phyloP scores from a whole-genome alignment of 2,329 filamentous ascomycete species.

The Diaporthe ilicicola region DNA sequence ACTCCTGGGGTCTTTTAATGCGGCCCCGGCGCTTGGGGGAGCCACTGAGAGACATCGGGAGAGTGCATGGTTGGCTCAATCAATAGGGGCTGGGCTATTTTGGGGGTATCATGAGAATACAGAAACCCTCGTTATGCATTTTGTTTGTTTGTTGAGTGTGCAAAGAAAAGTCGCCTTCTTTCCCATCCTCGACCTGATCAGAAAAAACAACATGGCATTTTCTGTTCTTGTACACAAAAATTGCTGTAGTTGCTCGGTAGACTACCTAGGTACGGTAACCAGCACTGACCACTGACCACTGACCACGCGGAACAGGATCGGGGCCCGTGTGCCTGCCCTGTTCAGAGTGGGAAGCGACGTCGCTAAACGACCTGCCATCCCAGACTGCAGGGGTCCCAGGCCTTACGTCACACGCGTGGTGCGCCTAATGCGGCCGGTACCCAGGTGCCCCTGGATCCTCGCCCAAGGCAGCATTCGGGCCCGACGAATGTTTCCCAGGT shows the following conservation, averaged over 20 bases:
- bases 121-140: neutral
- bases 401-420: conserved; percentile 8
- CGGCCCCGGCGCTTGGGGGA: neutral
- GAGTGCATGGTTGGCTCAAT: neutral
- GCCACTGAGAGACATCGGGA: neutral
- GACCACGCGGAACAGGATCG: too few relatives aligned
- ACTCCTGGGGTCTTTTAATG: conserved; percentile 51
- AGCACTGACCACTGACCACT: too few relatives aligned
- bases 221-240: neutral
- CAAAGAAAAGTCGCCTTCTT: neutral
- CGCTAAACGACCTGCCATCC: neutral
- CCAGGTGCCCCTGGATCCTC: neutral
- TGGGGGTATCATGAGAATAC: neutral
- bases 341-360: neutral
- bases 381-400: conserved; percentile 3
- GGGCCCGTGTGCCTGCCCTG: neutral
- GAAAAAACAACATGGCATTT: neutral
- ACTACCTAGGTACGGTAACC: too few relatives aligned
- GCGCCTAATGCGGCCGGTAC: neutral
- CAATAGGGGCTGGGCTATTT: neutral
- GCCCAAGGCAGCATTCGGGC: neutral
- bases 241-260: too few relatives aligned
- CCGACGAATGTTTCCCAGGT: conserved; percentile 1
- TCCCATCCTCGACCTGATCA: too few relatives aligned
- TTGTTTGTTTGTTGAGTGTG: neutral